A percentile compares a stretch with the other conserved stretches of the same genome.
phyloP scores from a whole-genome alignment of 1,139 yeast genomes.

The Debaryomyces subglobosus region DNA sequence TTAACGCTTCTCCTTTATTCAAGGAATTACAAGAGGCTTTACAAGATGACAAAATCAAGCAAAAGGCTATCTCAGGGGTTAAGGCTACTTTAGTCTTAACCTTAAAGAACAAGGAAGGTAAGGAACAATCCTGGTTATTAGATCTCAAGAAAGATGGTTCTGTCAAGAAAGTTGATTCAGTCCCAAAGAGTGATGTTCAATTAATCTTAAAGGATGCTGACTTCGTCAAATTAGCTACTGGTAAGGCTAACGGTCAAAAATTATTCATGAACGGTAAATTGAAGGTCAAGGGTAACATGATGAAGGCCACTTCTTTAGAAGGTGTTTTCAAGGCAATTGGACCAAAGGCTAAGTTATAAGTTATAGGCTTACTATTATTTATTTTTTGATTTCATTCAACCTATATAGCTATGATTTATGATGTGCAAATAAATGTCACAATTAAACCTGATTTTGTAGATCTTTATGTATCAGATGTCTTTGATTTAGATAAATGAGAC shows the following conservation, averaged over 20 bases:
- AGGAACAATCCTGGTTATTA: constrained; percentile 67
- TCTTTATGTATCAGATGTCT: too few relatives aligned
- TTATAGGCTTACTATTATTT: neutral
- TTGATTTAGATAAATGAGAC: too few relatives aligned
- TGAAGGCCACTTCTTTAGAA: constrained; percentile 85
- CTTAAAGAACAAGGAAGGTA: constrained; percentile 68
- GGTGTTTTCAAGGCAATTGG: constrained; percentile 68
- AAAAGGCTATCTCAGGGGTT: constrained; percentile 53
- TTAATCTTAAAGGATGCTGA: constrained; percentile 66
- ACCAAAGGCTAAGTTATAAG: constrained; percentile 53
- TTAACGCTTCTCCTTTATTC: constrained; percentile 51
- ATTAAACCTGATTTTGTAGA: neutral
- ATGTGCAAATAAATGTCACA: neutral
- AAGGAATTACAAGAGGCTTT: constrained; percentile 45
- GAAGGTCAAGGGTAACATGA: constrained; percentile 86
- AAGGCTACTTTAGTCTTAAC: constrained; percentile 69
- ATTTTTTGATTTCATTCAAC: constrained; percentile 1
- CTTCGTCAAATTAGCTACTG: constrained; percentile 69
- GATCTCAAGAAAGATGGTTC: constrained; percentile 71
- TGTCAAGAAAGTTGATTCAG: constrained; percentile 51
- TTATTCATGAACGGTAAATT: constrained; percentile 82
- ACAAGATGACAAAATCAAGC: constrained; percentile 39
- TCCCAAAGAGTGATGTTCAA: constrained; percentile 66
- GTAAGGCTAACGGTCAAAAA: constrained; percentile 84
- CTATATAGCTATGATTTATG: constrained; percentile 3